Percentiles rank a stretch among this genome's conserved stretches.
These are phyloP conservation scores for Taiwanofungus camphoratus DNA, from an alignment of 1,284 basidiomycete genomes.

Conservation along the genomic window DNA sequence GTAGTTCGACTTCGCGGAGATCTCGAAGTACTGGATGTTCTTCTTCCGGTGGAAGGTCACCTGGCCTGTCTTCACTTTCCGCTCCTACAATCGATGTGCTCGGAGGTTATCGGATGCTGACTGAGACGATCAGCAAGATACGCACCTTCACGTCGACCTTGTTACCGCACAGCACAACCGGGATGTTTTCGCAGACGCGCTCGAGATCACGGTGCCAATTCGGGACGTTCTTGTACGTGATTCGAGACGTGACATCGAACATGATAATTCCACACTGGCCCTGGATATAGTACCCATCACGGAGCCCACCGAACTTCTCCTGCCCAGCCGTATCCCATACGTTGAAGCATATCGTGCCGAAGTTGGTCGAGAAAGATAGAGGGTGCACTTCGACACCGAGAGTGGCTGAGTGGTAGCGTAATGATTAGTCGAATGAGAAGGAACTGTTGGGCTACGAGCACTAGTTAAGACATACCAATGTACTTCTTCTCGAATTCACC, in stretches of 20 bases:
- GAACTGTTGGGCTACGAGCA: not conserved
- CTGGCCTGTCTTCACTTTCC: conserved; percentile 98
- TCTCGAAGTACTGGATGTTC: conserved; percentile 99
- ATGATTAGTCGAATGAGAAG: conserved; percentile 8
- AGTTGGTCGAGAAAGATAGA: conserved; percentile 95
- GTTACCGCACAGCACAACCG: conserved; percentile 99
- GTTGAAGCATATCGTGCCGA: conserved; percentile 98
- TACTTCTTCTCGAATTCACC: conserved; percentile 99
- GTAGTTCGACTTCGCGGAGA: conserved; percentile 99
- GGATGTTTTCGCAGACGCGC: conserved; percentile 99
- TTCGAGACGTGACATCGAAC: conserved; percentile 99
- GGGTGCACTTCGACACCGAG: conserved; percentile 99
- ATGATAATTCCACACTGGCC: conserved; percentile 99
- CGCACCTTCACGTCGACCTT: conserved; percentile 98
- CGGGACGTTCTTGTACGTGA: conserved; percentile 99
- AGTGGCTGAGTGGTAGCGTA: conserved; percentile 60
- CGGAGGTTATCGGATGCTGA: conserved; percentile 8
- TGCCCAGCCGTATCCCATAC: conserved; percentile 99
- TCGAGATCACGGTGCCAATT: conserved; percentile 99
- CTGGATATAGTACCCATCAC: conserved; percentile 98
- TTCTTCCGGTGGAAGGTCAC: conserved; percentile 99
- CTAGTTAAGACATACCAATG: conserved; percentile 62
- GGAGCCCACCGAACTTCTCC: conserved; percentile 99
- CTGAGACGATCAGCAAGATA: conserved; percentile 2
- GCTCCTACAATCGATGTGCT: conserved; percentile 59